Percentiles rank a stretch among this genome's conserved stretches.
phyloP scores from a whole-genome alignment of 306 rosid genomes.

The Gastrolobium villosum region DNA sequence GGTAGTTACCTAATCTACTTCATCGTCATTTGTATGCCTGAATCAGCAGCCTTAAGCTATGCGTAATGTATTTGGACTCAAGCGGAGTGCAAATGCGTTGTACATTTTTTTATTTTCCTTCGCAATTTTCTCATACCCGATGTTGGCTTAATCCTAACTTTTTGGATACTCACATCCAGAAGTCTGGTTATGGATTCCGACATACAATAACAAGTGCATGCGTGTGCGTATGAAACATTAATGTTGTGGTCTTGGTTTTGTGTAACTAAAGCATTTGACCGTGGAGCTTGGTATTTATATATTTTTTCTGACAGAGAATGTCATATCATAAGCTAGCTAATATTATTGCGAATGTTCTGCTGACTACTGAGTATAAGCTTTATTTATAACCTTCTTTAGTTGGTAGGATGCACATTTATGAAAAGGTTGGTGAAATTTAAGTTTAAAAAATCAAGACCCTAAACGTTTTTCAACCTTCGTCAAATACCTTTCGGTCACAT shows the following conservation, averaged over 20 bases:
- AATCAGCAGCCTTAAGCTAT: constrained; percentile 9
- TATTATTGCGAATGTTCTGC: constrained; percentile 17
- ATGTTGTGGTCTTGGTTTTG: constrained; percentile 25
- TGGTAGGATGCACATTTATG: constrained; percentile 1
- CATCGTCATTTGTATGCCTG: constrained; percentile 20
- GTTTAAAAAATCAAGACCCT: background rate
- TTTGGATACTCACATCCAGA: constrained; percentile 25
- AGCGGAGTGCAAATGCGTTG: background rate
- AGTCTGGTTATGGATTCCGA: constrained; percentile 22
- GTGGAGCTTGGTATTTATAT: background rate
- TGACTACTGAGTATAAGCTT: background rate
- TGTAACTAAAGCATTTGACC: background rate
- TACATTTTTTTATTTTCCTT: constrained; percentile 17
- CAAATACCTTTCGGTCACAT: constrained; percentile 18
- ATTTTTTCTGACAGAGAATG: background rate
- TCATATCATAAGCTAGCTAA: constrained; percentile 1
- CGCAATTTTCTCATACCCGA: constrained; percentile 29
- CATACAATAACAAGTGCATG: constrained; percentile 21
- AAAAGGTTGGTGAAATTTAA: constrained; percentile 15
- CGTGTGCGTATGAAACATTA: constrained; percentile 18
- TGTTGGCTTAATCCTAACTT: constrained; percentile 20
- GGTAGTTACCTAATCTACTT: constrained; percentile 22
- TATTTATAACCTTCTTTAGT: constrained; percentile 16
- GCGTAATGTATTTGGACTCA: constrained; percentile 28
- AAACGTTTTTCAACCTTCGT: constrained; percentile 28